These are phyloP conservation scores for Candida sp. DNA, from an alignment of 1,139 yeast species.

Conservation along the genomic window DNA sequence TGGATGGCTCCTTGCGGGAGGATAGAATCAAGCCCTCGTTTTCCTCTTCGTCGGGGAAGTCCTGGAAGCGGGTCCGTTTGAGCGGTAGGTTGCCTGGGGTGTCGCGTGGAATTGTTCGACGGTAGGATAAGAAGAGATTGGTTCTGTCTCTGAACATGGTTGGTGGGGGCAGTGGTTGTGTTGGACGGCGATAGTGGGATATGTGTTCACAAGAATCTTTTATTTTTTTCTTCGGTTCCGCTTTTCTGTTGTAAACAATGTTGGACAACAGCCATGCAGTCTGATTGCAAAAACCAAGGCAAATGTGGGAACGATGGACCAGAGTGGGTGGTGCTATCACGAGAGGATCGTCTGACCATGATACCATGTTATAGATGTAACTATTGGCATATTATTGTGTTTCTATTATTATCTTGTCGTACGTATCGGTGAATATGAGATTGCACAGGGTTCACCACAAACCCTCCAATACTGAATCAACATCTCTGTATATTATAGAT, in stretches of 20 bases:
- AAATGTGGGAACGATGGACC: too few relatives aligned
- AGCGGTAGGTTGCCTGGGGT: conserved; percentile 3
- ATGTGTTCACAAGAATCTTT: neutral
- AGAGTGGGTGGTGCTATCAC: too few relatives aligned
- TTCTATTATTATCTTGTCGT: too few relatives aligned
- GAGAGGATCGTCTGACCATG: too few relatives aligned
- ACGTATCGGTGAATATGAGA: too few relatives aligned
- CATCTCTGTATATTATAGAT: neutral
- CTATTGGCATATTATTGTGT: too few relatives aligned
- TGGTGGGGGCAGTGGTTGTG: neutral
- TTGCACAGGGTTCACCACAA: too few relatives aligned
- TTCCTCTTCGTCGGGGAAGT: conserved; percentile 54
- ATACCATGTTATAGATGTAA: too few relatives aligned
- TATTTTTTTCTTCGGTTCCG: neutral
- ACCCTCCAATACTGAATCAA: too few relatives aligned
- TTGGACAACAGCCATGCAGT: too few relatives aligned
- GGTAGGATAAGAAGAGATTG: conserved; percentile 69
- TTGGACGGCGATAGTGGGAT: neutral
- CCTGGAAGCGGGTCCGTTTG: conserved; percentile 27
- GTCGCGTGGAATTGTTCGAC: conserved; percentile 69
- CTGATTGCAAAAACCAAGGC: too few relatives aligned
- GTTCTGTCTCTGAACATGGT: conserved; percentile 77
- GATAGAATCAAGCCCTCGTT: conserved; percentile 46
- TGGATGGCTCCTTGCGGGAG: conserved; percentile 5
- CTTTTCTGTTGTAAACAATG: neutral